Base-by-base conservation (phyloP, 108 stramenopile genomes). In the Epithemia pelagica region DNA sequence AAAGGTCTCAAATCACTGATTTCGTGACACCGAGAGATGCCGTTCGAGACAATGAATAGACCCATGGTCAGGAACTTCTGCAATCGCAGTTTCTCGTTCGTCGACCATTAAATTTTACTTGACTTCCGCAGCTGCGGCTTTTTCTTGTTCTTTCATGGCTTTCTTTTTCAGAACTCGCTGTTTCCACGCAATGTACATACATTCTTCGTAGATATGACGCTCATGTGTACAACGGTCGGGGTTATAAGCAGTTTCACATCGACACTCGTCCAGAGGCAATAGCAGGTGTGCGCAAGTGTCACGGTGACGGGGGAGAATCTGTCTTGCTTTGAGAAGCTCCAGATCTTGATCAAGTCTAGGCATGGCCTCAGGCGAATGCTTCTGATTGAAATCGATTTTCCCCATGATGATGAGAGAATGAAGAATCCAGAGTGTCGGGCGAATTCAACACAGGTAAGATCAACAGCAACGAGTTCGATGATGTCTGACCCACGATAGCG, bases 191-290 rank as follows among this genome's bases (percentile, higher is more conserved):
- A 90, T 88, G 67, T 97, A 97, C 82, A 90, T 77, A 68, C 96
- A 97, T 68, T 95, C 92, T 81, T 97, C 96, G 69, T 95, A 97
- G 28, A 84, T 89, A 67, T 97, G 96, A 69, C 96, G 89, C 64
- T 94, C 87, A 73, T 97, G 92, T 52, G 78, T 81, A 74, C 96
- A 97, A 62, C 88, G 67, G 64, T 86, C 84, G 10, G 94, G 94
- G 66, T 86, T 80, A 73, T 74, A 96, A 68, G 75, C 89, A 28
- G 85, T 96, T 37, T 82, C 76, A 21, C 88, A 85, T 64, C 96
- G 90, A 66, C 91, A 96, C 71, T 88, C 79, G 68, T 97, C 96
- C 54, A 97, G 69, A 61, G 78, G 78, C 60, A 96, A 81, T 33
- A 97, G 74, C 53, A 96, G 78, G 78, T 97, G 96, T 46, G 89